A percentile compares a stretch with the other conserved stretches of the same genome.
These are phyloP conservation scores for Lachnellula arida DNA, from an alignment of 2,329 filamentous ascomycete genomes.

Conservation along the genomic window DNA sequence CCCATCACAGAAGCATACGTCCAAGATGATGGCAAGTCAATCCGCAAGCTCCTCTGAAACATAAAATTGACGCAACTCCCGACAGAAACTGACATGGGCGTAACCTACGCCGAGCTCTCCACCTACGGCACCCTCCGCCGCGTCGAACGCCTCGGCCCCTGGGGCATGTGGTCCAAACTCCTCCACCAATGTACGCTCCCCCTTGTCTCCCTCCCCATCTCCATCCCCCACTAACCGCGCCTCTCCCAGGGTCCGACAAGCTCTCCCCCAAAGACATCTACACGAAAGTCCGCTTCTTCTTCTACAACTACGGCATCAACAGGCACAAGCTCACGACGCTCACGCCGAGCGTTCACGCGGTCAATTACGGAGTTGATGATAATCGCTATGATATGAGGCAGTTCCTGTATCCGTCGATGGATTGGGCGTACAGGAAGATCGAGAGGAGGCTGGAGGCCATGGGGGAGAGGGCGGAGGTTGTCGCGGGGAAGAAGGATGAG, in stretches of 20 bases:
- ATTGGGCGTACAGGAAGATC: constrained; percentile 8
- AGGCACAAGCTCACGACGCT: constrained; percentile 45
- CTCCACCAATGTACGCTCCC: background rate
- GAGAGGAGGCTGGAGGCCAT: background rate
- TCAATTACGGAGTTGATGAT: constrained; percentile 50
- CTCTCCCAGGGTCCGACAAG: background rate
- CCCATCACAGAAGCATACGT: constrained; percentile 60
- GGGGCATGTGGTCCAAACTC: constrained; percentile 30
- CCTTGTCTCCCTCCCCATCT: constrained; percentile 30
- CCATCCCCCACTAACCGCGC: constrained; percentile 29
- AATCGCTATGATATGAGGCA: constrained; percentile 53
- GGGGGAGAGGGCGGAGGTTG: no score
- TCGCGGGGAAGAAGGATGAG: no score
- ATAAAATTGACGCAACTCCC: background rate
- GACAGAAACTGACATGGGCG: constrained; percentile 39
- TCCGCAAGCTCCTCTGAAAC: no score
- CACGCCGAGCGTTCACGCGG: constrained; percentile 26
- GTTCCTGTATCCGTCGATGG: constrained; percentile 42
- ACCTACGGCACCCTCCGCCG: constrained; percentile 43
- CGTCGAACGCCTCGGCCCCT: constrained; percentile 44
- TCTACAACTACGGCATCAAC: constrained; percentile 50
- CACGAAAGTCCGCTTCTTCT: constrained; percentile 18
- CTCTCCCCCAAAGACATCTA: constrained; percentile 40
- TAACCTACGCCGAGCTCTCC: constrained; percentile 46
- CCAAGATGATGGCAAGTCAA: constrained; percentile 36